These are phyloP conservation scores for Fonsecaea pugnacius DNA, from an alignment of 2,329 filamentous ascomycete genomes.

Conservation along the genomic window DNA sequence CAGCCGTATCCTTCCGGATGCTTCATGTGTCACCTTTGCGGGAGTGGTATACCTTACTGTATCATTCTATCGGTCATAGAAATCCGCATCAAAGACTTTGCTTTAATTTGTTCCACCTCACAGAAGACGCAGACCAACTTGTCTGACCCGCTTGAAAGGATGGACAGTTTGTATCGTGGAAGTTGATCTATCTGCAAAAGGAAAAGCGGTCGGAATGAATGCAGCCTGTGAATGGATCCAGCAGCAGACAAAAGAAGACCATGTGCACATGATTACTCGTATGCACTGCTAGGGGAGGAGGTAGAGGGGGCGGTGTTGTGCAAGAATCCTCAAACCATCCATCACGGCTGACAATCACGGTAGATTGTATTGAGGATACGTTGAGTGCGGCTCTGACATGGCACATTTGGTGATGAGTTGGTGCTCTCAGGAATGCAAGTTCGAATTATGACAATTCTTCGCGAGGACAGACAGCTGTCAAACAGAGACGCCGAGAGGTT, in stretches of 20 bases:
- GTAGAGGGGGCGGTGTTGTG: background rate
- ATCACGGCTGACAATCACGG: background rate
- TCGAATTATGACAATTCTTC: background rate
- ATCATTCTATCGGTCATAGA: background rate
- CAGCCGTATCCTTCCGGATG: background rate
- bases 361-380: background rate
- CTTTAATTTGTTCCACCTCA: background rate
- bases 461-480: no score
- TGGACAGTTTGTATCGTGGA: background rate
- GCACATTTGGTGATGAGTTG: no score
- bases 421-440: no score
- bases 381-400: conserved; percentile 9
- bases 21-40: background rate
- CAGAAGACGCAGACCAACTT: background rate
- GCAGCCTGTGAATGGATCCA: conserved; percentile 7
- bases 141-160: background rate
- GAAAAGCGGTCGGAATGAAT: background rate
- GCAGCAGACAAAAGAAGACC: conserved; percentile 1
- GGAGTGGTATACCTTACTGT: background rate
- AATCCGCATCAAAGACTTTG: background rate
- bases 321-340: conserved; percentile 2
- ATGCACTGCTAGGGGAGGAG: background rate
- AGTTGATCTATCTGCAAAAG: background rate
- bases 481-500: no score
- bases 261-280: conserved; percentile 1